Evolutionary conservation across 495 filamentous ascomycete species (phyloP).

Genomic region (Xylaria scruposa): DNA sequence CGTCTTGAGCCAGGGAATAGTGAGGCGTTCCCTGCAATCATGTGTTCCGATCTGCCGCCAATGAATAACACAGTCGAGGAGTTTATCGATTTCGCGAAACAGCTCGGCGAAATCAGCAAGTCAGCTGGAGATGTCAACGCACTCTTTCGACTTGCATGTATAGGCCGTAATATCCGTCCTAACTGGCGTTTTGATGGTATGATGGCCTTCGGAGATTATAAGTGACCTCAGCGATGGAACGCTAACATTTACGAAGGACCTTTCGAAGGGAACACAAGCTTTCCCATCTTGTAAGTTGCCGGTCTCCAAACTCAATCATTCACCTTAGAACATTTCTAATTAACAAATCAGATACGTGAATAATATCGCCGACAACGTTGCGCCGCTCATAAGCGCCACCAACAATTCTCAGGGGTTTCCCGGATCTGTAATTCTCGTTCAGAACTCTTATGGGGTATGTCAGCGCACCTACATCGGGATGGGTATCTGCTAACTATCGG

Average conservation of each 20-base stretch:
- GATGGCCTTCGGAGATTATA: not conserved
- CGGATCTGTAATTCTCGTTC: conserved; percentile 60
- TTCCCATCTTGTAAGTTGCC: conserved; percentile 53
- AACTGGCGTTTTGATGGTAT: conserved; percentile 62
- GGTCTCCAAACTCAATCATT: not conserved
- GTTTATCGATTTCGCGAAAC: conserved; percentile 56
- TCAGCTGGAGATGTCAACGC: conserved; percentile 66
- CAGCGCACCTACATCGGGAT: not conserved
- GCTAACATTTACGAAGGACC: conserved; percentile 38
- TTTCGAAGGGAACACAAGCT: conserved; percentile 55
- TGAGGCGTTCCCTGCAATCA: conserved; percentile 61
- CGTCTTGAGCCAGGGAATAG: conserved; percentile 50
- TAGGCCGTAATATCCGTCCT: conserved; percentile 62
- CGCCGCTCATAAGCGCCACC: conserved; percentile 57
- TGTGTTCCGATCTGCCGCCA: conserved; percentile 66
- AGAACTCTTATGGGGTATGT: conserved; percentile 58
- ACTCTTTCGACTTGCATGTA: conserved; percentile 60
- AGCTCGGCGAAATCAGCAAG: conserved; percentile 54
- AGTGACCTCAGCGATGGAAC: not conserved
- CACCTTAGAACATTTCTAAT: not conserved
- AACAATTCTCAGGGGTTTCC: conserved; percentile 58
- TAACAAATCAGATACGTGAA: conserved; percentile 47
- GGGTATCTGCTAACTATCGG: not conserved
- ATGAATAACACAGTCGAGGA: conserved; percentile 46
- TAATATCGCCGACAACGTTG: conserved; percentile 64